Conservation (phyloP, 768 basidiomycete genomes). For the Royoungia palumana region DNA sequence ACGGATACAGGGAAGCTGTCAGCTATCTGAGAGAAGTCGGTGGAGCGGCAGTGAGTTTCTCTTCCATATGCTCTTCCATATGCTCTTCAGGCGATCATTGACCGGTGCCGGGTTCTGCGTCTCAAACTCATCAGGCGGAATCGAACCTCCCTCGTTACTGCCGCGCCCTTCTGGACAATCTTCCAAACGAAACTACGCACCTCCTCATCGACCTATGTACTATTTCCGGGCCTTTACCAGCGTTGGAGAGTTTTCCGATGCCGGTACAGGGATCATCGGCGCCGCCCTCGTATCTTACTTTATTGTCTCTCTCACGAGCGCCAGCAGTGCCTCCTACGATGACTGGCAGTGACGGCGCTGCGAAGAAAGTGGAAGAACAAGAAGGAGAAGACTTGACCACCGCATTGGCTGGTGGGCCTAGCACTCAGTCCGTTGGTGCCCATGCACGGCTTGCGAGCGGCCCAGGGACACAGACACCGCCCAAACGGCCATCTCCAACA, state of each 20-base stretch:
- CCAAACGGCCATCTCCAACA: conserved; percentile 71
- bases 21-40: conserved; percentile 77
- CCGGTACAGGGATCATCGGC: conserved; percentile 23
- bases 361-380: conserved; percentile 18
- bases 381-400: conserved; percentile 16
- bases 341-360: conserved; percentile 28
- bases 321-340: conserved; percentile 42
- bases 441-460: conserved; percentile 7
- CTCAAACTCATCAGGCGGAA: conserved; percentile 59
- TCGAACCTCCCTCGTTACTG: conserved; percentile 86
- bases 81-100: not conserved
- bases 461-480: conserved; percentile 27
- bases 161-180: conserved; percentile 73
- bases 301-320: conserved; percentile 69
- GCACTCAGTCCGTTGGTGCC: conserved; percentile 7
- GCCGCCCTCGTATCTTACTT: conserved; percentile 72
- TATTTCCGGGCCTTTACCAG: conserved; percentile 48
- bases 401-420: conserved; percentile 27
- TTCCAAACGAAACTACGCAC: conserved; percentile 87
- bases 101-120: not conserved
- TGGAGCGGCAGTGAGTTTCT: conserved; percentile 65
- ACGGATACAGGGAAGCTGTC: conserved; percentile 68
- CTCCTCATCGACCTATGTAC: conserved; percentile 92
- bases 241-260: conserved; percentile 21
- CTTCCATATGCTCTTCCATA: not conserved